phyloP scores from a whole-genome alignment of 2,329 filamentous ascomycete genomes.

The Cercospora zeae-maydis region DNA sequence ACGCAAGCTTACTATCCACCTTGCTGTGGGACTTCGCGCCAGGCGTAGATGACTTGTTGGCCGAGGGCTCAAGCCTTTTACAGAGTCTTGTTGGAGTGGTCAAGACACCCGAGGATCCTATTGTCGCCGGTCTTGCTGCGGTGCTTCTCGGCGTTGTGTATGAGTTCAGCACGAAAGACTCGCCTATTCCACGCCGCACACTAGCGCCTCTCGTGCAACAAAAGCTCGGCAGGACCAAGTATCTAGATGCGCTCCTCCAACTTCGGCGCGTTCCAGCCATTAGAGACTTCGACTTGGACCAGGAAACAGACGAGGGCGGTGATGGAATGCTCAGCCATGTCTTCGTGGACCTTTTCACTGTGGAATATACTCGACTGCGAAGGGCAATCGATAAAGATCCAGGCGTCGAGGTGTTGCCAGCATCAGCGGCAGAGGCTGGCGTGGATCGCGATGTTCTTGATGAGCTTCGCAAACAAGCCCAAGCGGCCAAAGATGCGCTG shows the following conservation, averaged over 20 bases:
- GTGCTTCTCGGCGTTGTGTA: conserved; percentile 84
- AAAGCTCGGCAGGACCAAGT: conserved; percentile 78
- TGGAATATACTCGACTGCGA: conserved; percentile 83
- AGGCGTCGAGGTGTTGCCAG: conserved; percentile 76
- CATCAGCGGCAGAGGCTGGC: conserved; percentile 79
- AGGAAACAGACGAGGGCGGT: conserved; percentile 25
- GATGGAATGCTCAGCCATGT: conserved; percentile 59
- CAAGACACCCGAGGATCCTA: conserved; percentile 59
- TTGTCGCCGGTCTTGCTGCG: conserved; percentile 65
- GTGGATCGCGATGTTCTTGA: conserved; percentile 94
- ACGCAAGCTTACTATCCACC: conserved; percentile 80
- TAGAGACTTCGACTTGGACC: conserved; percentile 77
- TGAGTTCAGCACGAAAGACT: conserved; percentile 97
- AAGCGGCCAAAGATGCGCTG: conserved; percentile 64
- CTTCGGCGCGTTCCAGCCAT: conserved; percentile 74
- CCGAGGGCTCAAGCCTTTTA: conserved; percentile 89
- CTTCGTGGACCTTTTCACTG: conserved; percentile 92
- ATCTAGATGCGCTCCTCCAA: conserved; percentile 74
- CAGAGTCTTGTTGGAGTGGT: conserved; percentile 32
- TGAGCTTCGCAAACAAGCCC: conserved; percentile 70
- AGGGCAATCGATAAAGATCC: conserved; percentile 89
- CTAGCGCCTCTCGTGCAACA: conserved; percentile 74
- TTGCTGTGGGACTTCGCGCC: conserved; percentile 93
- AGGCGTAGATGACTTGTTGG: conserved; percentile 87
- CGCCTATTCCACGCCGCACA: conserved; percentile 76